Evolutionary conservation across 768 basidiomycete species (phyloP).

Genomic region (Suillus paluster): DNA sequence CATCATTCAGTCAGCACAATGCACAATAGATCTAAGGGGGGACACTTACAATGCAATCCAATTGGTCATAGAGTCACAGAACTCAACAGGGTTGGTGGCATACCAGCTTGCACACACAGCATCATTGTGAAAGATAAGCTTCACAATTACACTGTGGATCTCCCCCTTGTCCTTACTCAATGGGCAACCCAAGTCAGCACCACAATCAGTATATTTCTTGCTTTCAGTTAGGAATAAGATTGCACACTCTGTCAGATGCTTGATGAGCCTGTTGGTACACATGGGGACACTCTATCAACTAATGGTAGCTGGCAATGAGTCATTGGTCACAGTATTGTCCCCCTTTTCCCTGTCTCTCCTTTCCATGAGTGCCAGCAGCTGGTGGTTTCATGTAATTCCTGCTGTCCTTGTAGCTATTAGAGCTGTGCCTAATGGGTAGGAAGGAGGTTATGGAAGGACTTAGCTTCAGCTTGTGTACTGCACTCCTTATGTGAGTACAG

Average conservation of each 20-base stretch:
- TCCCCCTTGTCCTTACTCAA: background rate
- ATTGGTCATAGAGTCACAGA: background rate
- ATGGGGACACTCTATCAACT: background rate
- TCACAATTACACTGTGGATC: background rate
- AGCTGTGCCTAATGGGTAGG: too few species aligned
- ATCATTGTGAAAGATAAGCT: background rate
- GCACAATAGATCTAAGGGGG: background rate
- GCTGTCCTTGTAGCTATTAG: too few species aligned
- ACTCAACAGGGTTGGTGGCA: background rate
- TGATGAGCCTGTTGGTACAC: background rate
- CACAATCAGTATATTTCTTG: background rate
- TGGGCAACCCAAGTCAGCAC: background rate
- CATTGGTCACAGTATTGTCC: background rate
- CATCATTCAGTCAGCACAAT: background rate
- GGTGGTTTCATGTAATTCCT: background rate
- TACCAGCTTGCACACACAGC: background rate
- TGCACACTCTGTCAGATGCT: background rate
- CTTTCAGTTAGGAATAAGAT: background rate
- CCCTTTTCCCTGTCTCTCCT: background rate
- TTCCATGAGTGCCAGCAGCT: background rate
- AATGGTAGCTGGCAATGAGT: background rate
- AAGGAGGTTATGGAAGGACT: too few species aligned
- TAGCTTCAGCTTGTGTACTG: too few species aligned
- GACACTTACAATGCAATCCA: background rate
- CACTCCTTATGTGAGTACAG: too few species aligned